Conservation (phyloP, 164 flowering plant genomes). For the Liriodendron chinense region DNA sequence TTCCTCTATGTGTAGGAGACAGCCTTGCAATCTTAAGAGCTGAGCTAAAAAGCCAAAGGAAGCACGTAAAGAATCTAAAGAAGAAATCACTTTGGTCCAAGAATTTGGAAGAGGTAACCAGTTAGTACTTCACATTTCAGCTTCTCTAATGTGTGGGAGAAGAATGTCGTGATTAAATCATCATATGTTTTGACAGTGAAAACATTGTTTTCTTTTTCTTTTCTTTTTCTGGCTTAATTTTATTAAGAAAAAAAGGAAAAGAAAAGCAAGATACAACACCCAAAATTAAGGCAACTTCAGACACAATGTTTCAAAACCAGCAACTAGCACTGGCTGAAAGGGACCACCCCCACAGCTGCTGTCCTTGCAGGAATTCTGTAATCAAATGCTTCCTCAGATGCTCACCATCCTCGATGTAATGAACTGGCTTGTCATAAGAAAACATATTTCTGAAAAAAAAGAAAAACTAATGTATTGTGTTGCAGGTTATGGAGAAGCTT, state of each 20-base stretch:
- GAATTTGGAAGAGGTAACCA: constrained; percentile 91
- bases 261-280: not conserved
- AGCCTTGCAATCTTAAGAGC: constrained; percentile 74
- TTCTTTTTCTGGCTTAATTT: not conserved
- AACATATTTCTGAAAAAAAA: not conserved
- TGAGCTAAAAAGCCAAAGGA: constrained; percentile 86
- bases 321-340: not conserved
- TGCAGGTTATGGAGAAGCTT: constrained; percentile 94
- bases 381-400: not conserved
- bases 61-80: constrained; percentile 81
- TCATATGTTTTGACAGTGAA: not conserved
- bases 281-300: not conserved
- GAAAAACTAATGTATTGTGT: not conserved
- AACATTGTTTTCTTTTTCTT: not conserved
- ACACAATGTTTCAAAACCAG: not conserved
- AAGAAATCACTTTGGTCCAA: constrained; percentile 96
- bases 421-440: not conserved
- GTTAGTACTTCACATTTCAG: not conserved
- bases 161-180: not conserved
- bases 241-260: too few species aligned
- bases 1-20: constrained; percentile 52
- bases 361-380: not conserved
- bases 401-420: not conserved
- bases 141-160: not conserved
- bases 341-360: not conserved